Base-by-base conservation (phyloP, 352 stramenopile species). In the Globisporangium paddicum region DNA sequence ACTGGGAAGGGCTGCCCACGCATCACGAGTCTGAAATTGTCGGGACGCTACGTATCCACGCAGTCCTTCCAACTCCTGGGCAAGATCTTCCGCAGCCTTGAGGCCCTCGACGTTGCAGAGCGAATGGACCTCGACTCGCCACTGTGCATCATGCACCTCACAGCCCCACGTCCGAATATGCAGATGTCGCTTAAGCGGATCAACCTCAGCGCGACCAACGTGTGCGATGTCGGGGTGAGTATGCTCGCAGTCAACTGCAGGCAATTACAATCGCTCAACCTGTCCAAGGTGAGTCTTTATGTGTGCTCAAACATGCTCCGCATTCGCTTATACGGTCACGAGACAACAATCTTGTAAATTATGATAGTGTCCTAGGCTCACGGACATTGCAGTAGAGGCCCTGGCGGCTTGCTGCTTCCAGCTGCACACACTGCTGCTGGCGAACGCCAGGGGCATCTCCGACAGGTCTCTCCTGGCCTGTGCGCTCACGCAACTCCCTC, bases 201-300 rank as follows among this genome's bases (percentile, higher is more conserved):
- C 38, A 79, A 88, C 54, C 62, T 89, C 26, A 71, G 57, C 0
- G 58, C 70, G 3, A 86, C 79, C 0, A 82, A 84, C 46, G 62
- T 88, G 23, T 88, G 81, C 32, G 82, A 92, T 54, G 62, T 63
- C 5, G 77, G 76, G n/a, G 70, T 92, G 37, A 74, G 67, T 14
- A 62, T 85, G 16, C 46, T 92, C 6, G 73, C 79, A n/a, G 58
- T 65, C 2, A 60, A 72, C 25, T 89, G 77, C 38, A 64, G 38
- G 8, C 50, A 69, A 37, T 38, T 92, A 5, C 55, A 75, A 37
- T 79, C 62, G 46, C 66, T 89, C 40, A 82, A 82, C 40, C 25
- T 92, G 21, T 85, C 79, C 34, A 88, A 89, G 67, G 75, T 82
- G 28, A 51, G 55, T 40, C 46, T 48, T 32, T 13, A 11, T 5